A percentile compares a stretch with the other conserved stretches of the same genome.
phyloP scores from a whole-genome alignment of 2,329 filamentous ascomycete species.

The Ophiobolus disseminans region DNA sequence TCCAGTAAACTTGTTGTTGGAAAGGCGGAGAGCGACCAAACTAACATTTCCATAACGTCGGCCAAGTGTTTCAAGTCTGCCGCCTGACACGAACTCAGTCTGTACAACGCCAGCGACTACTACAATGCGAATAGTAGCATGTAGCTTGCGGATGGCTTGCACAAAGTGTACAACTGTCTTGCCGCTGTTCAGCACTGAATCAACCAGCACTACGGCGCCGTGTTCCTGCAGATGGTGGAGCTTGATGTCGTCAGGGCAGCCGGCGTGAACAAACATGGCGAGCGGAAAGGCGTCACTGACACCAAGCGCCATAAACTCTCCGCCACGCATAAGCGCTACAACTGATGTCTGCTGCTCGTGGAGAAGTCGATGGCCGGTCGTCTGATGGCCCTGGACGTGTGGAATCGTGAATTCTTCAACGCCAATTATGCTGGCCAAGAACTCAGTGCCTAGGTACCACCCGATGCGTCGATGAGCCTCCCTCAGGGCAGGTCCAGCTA shows the following conservation, averaged over 20 bases:
- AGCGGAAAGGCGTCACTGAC: conserved; percentile 61
- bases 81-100: conserved; percentile 24
- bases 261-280: conserved; percentile 61
- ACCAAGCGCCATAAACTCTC: conserved; percentile 67
- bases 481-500: conserved; percentile 57
- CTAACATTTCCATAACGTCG: conserved; percentile 20
- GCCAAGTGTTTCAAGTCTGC: not conserved
- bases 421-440: conserved; percentile 57
- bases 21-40: conserved; percentile 62
- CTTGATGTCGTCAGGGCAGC: conserved; percentile 52
- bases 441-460: conserved; percentile 61
- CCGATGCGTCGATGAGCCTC: conserved; percentile 60
- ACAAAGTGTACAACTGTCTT: conserved; percentile 59
- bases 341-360: conserved; percentile 61
- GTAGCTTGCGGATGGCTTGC: conserved; percentile 52
- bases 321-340: conserved; percentile 68
- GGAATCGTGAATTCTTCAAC: conserved; percentile 57
- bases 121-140: conserved; percentile 56
- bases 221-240: conserved; percentile 50
- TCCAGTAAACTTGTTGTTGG: conserved; percentile 64
- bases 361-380: conserved; percentile 55
- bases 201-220: conserved; percentile 61
- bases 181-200: conserved; percentile 68
- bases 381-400: conserved; percentile 60
- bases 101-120: conserved; percentile 65